Evolutionary conservation across 257 asterid species (phyloP), one percentile per base, ranked within the genome.

Genomic region (Sherardia arvensis): DNA sequence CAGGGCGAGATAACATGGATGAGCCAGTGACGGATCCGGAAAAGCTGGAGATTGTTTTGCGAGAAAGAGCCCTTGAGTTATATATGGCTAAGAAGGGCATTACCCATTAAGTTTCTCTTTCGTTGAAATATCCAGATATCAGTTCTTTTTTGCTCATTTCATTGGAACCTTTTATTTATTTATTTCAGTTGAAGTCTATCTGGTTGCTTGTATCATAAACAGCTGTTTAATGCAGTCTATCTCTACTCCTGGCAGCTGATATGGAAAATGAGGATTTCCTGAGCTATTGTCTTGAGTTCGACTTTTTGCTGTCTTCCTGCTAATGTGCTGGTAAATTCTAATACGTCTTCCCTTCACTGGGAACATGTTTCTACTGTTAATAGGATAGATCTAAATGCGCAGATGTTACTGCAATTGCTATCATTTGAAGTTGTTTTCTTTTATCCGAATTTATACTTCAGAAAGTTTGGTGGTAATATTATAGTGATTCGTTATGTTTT

Each of bases 31-130:
- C 87, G 64, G 85, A 83, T 65, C 89, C 82, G 85, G 85, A 87
- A 78, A 85, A 60, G 85, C 94, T 90, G 60, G 99, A 93, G 87
- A 90, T 84, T 63, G 92, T 86, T 82, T 85, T 93, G 74, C 85
- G 99, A 69, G 97, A 93, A 80, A 93, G 83, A 85, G 97, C 99
- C 71, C 91, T 93, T 43, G 87, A 93, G 81, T 80, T 91, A 15
- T 97, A 90, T 72, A 84, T 90, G 77, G 97, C 99, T 74, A 90
- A 79, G 77, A 87, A 84, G 85, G 87, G 94, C 71, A 28, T 80
- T 59, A 76, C 76, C 76, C 85, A 79, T 76, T 93, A 70, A 83
- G 63, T 34, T 61, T 43, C 60, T 67, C 72, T 65, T 61, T 69
- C 77, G 73, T 73, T 78, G 38, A 77, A 62, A 79, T 61, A 67